Evolutionary conservation across 331 rosid genomes (phyloP).

Genomic region (Pyracantha coccinea): DNA sequence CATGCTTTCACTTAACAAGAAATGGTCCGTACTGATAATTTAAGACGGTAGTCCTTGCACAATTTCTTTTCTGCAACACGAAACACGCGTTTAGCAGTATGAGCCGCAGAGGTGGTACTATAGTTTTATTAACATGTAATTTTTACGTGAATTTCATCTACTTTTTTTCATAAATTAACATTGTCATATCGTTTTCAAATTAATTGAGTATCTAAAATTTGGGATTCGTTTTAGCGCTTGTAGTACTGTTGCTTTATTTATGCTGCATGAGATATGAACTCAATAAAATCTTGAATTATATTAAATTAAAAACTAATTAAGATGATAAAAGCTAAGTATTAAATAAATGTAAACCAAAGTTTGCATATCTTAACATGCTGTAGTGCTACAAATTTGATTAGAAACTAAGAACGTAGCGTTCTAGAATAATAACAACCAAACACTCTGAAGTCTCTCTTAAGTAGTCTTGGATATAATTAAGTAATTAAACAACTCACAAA

Average conservation of each 20-base stretch:
- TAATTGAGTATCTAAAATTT: neutral
- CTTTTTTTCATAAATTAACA: neutral
- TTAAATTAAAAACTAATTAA: neutral
- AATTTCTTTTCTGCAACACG: slow-evolving; percentile 1
- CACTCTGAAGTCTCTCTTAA: neutral
- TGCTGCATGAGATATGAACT: neutral
- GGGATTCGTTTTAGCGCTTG: neutral
- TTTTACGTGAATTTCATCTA: neutral
- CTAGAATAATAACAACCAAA: neutral
- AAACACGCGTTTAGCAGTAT: neutral
- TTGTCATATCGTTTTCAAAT: neutral
- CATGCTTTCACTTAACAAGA: neutral
- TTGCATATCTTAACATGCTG: slow-evolving; percentile 13
- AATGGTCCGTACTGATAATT: neutral
- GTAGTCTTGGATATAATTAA: neutral
- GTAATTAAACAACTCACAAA: neutral
- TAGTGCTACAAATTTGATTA: neutral
- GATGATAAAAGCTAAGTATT: no score
- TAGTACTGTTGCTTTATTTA: neutral
- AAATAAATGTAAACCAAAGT: no score
- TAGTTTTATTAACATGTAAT: neutral
- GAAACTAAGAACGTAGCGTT: neutral
- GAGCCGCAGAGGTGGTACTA: neutral
- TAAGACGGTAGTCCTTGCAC: neutral
- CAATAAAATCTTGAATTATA: neutral